These are phyloP conservation scores for Silene coronaria DNA, from an alignment of 179 eudicot species.

Conservation along the genomic window DNA sequence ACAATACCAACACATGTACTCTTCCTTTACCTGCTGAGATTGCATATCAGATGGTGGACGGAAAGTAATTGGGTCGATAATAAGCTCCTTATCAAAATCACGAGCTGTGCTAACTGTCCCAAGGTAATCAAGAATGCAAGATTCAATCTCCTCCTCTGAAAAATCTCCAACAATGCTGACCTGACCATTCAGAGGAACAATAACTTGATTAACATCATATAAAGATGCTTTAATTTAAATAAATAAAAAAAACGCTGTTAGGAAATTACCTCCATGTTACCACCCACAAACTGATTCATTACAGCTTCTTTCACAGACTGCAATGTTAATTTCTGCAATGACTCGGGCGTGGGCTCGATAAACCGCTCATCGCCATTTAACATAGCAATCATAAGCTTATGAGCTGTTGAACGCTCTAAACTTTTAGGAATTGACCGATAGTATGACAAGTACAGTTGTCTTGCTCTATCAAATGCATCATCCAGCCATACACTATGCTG, in stretches of 20 bases:
- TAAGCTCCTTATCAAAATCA: constrained; percentile 35
- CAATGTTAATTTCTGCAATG: constrained; percentile 61
- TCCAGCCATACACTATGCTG: constrained; percentile 99
- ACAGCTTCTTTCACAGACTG: constrained; percentile 88
- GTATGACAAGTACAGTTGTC: constrained; percentile 82
- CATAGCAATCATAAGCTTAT: constrained; percentile 92
- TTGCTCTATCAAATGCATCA: constrained; percentile 98
- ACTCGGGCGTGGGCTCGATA: constrained; percentile 95
- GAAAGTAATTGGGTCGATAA: constrained; percentile 48
- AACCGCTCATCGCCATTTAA: constrained; percentile 96
- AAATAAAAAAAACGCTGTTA: not conserved
- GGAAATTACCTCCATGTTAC: constrained; percentile 85
- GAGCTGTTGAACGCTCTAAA: constrained; percentile 96
- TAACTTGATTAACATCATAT: not conserved
- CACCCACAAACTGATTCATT: constrained; percentile 79
- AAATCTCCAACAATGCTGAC: constrained; percentile 98
- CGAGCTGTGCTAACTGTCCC: constrained; percentile 67
- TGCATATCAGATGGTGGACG: constrained; percentile 76
- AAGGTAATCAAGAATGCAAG: constrained; percentile 93
- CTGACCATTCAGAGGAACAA: constrained; percentile 32
- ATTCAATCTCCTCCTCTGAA: constrained; percentile 88
- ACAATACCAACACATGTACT: not conserved
- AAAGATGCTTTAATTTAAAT: not conserved
- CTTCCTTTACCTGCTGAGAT: constrained; percentile 71
- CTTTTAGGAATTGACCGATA: constrained; percentile 97